Evolutionary conservation across 176 grass and related monocot genomes (phyloP), one percentile per base, ranked within the genome.

Genomic region (Aegilops bicornis): DNA sequence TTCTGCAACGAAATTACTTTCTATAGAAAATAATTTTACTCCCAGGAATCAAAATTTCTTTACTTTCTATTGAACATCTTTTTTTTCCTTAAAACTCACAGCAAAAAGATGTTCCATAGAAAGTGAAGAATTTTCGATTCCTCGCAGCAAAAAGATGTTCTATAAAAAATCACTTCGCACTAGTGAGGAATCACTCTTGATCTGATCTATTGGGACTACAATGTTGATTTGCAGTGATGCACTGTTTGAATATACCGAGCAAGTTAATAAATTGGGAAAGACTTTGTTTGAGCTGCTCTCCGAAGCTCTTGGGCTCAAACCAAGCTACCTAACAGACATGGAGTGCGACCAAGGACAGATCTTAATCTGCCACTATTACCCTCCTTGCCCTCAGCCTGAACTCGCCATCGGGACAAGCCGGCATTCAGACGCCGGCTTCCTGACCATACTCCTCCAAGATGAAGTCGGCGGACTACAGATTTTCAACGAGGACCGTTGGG

Each of bases 381-480:
- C 90, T 60, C 90, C 90, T 13, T 95, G 90, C 52, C 90, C 88
- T 1, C 70, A 95, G 69, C 93, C 90, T 2, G 83, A 90, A n/a
- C 60, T 90, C 13, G 82, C 93, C 4, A 78, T 88, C 8, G 90
- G 90, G 4, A 83, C 60, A 48, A 86, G 10, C 88, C 74, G 81
- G 33, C 88, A 95, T 80, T 88, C 90, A 2, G 90, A 95, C 10
- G 63, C 79, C 0, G 75, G 82, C 33, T 92, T 95, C 86, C 22
- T 95, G 9, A 92, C 90, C 0, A 19, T 90, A 25, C 82, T 95
- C 56, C 87, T 92, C 7, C 90, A 95, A 64, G 90, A 90, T 4
- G 62, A 58, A 7, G 43, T 90, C 11, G 92, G 90, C 1, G 92
- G 90, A 1, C 85, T 92, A 5, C 87, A 92, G 71, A 35, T 92